Conservation (phyloP, 1,139 yeast genomes). For the Zygosaccharomyces pseudobailii region DNA sequence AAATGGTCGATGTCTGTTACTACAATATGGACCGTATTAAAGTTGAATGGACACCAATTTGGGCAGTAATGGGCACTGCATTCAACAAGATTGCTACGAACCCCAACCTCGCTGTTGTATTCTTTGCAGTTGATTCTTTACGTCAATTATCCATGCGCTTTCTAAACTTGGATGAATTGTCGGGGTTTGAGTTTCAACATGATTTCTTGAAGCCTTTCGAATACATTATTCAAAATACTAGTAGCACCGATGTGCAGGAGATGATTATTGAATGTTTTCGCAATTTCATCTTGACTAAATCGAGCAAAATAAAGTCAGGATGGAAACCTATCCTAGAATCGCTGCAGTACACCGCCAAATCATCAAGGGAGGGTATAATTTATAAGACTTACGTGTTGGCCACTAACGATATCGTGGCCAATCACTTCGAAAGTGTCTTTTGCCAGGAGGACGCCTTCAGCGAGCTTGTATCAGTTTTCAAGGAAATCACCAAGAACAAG, state of each 20-base stretch:
- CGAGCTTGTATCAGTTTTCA: constrained; percentile 69
- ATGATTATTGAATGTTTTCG: constrained; percentile 88
- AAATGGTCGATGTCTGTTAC: constrained; percentile 94
- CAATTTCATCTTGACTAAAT: constrained; percentile 77
- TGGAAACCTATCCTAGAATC: constrained; percentile 89
- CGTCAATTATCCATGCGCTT: constrained; percentile 91
- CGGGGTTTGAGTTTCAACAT: constrained; percentile 93
- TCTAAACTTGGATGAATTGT: constrained; percentile 85
- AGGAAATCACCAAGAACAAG: constrained; percentile 80
- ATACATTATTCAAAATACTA: constrained; percentile 65
- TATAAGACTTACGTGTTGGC: constrained; percentile 60
- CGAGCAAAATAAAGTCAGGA: constrained; percentile 77
- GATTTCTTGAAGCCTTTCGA: constrained; percentile 92
- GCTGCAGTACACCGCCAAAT: constrained; percentile 41
- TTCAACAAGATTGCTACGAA: constrained; percentile 85
- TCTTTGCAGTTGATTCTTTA: constrained; percentile 89
- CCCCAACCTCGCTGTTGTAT: constrained; percentile 65
- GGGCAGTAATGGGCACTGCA: constrained; percentile 90
- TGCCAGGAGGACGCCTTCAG: constrained; percentile 67
- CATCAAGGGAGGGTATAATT: constrained; percentile 50
- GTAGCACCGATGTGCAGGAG: constrained; percentile 69
- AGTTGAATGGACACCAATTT: constrained; percentile 92
- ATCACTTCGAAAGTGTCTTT: constrained; percentile 59
- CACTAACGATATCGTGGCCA: constrained; percentile 51
- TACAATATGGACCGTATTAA: constrained; percentile 96